Evolutionary conservation across 441 rosid genomes (phyloP).

Genomic region (Euphorbia schlechtendalii): DNA sequence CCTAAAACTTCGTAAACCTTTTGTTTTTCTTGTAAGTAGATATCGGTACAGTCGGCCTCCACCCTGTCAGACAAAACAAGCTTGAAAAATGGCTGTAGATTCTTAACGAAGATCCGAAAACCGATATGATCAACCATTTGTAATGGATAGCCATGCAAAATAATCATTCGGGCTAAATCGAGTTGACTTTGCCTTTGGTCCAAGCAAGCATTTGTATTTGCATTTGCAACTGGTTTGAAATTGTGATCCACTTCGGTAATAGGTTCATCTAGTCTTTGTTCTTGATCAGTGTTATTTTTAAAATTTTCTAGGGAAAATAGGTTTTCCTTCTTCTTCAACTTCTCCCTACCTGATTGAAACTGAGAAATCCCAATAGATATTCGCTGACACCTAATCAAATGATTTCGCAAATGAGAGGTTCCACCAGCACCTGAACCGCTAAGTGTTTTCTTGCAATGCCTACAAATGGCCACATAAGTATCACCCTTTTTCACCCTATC

Average conservation of each 20-base stretch:
- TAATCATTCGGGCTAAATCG: conserved; percentile 91
- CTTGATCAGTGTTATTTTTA: conserved; percentile 54
- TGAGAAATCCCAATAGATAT: conserved; percentile 76
- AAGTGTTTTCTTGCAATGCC: conserved; percentile 84
- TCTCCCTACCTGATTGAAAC: conserved; percentile 58
- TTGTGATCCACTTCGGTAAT: conserved; percentile 25
- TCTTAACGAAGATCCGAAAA: conserved; percentile 78
- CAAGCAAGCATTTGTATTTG: conserved; percentile 57
- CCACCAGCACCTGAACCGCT: conserved; percentile 97
- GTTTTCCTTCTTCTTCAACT: conserved; percentile 70
- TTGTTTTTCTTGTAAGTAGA: conserved; percentile 71
- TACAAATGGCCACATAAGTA: conserved; percentile 76
- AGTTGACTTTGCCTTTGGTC: conserved; percentile 63
- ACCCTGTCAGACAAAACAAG: conserved; percentile 41
- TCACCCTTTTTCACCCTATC: conserved; percentile 89
- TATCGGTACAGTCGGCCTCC: conserved; percentile 67
- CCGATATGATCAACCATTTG: conserved; percentile 86
- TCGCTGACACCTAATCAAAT: conserved; percentile 80
- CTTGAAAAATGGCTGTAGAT: conserved; percentile 86
- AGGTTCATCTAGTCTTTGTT: conserved; percentile 55
- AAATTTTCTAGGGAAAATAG: conserved; percentile 40
- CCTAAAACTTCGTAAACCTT: conserved; percentile 51
- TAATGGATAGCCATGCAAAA: conserved; percentile 70
- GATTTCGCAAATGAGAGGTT: conserved; percentile 90
- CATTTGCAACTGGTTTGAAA: conserved; percentile 63